These are phyloP conservation scores for Tylopilus subfusipes DNA, from an alignment of 768 basidiomycete species.

Conservation along the genomic window DNA sequence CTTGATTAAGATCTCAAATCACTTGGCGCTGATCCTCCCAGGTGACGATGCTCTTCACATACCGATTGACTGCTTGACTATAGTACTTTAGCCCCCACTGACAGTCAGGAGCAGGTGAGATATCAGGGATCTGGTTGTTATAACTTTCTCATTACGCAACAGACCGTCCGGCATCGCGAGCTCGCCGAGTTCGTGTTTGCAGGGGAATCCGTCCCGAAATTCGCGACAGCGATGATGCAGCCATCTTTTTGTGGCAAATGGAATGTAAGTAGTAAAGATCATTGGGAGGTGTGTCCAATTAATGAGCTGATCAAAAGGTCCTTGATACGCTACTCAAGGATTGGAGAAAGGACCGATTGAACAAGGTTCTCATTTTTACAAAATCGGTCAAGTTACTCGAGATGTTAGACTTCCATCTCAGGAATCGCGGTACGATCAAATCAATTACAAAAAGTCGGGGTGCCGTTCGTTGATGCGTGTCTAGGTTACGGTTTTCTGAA, in stretches of 20 bases:
- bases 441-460: not conserved
- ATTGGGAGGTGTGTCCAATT: not conserved
- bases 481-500: constrained; percentile 61
- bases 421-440: constrained; percentile 41
- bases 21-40: constrained; percentile 82
- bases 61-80: not conserved
- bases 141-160: not conserved
- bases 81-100: constrained; percentile 51
- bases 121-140: not conserved
- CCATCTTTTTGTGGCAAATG: constrained; percentile 81
- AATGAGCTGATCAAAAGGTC: constrained; percentile 43
- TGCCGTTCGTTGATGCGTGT: not conserved
- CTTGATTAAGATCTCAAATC: constrained; percentile 87
- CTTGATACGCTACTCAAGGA: constrained; percentile 62
- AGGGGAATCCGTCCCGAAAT: constrained; percentile 51
- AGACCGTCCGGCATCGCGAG: constrained; percentile 56
- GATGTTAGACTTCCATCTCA: constrained; percentile 77
- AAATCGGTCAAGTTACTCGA: constrained; percentile 88
- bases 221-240: constrained; percentile 58
- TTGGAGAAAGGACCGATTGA: constrained; percentile 61
- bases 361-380: constrained; percentile 93
- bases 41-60: constrained; percentile 38
- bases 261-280: constrained; percentile 49
- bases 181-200: constrained; percentile 64
- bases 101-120: constrained; percentile 64